A percentile compares a stretch with the other conserved stretches of the same genome.
These are phyloP conservation scores for Toxicodendron radicans DNA, from an alignment of 345 rosid genomes.

Conservation along the genomic window DNA sequence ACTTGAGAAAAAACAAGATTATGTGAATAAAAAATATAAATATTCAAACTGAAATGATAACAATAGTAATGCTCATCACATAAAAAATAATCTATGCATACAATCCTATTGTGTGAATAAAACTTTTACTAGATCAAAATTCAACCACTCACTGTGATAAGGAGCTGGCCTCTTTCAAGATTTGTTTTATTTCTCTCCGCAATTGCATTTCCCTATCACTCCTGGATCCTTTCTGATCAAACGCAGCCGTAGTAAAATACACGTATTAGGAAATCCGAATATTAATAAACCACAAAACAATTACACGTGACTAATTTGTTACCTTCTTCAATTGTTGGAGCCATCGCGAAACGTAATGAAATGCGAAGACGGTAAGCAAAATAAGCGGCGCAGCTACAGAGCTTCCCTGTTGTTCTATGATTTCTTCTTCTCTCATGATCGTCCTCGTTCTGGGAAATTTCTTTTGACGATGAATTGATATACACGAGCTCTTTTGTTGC, in stretches of 20 bases:
- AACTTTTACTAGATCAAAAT: not conserved
- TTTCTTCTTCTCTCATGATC: constrained; percentile 50
- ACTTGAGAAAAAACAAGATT: no score
- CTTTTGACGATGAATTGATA: not conserved
- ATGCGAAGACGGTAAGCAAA: constrained; percentile 46
- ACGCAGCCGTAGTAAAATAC: not conserved
- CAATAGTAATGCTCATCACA: not conserved
- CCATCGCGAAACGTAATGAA: constrained; percentile 46
- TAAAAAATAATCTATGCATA: not conserved
- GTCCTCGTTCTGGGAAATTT: not conserved
- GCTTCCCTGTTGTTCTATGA: constrained; percentile 26
- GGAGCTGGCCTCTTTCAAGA: constrained; percentile 72
- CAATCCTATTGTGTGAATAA: not conserved
- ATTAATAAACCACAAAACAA: not conserved
- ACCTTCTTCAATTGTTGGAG: constrained; percentile 60
- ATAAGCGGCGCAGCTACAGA: constrained; percentile 60
- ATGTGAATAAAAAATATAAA: no score
- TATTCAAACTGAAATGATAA: no score
- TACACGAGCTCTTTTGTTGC: no score
- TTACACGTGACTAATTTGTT: not conserved
- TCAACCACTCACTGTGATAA: constrained; percentile 63
- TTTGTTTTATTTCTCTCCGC: constrained; percentile 65
- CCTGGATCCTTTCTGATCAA: constrained; percentile 51
- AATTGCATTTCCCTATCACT: constrained; percentile 49
- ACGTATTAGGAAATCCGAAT: not conserved